phyloP scores from a whole-genome alignment of 2,329 filamentous ascomycete genomes.

The Golovinomyces cichoracearum region DNA sequence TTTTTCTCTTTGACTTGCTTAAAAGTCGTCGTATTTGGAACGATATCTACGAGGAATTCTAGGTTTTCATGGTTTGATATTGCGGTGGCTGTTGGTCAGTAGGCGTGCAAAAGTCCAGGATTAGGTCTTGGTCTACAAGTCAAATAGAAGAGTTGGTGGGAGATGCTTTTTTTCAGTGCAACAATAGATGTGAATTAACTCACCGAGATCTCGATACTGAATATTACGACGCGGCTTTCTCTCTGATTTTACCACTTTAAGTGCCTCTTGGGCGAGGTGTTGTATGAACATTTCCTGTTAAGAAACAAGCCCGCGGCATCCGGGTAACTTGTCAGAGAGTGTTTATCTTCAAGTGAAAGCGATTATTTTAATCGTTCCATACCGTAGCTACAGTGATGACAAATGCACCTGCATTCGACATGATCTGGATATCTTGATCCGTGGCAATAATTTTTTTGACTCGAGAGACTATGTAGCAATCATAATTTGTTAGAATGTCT shows the following conservation, averaged over 20 bases:
- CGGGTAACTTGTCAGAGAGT: constrained; percentile 1
- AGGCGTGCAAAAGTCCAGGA: constrained; percentile 1
- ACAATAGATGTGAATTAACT: too few relatives aligned
- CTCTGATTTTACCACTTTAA: constrained; percentile 74
- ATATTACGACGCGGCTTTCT: constrained; percentile 79
- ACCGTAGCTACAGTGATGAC: constrained; percentile 77
- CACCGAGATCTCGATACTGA: constrained; percentile 82
- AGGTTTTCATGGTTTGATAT: constrained; percentile 76
- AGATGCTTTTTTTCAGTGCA: too few relatives aligned
- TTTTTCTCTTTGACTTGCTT: constrained; percentile 50
- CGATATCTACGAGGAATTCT: constrained; percentile 76
- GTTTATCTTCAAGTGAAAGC: neutral
- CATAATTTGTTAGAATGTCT: constrained; percentile 3
- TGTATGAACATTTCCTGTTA: constrained; percentile 78
- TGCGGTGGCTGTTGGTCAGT: constrained; percentile 36
- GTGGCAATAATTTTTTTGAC: constrained; percentile 87
- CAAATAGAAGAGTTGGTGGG: neutral
- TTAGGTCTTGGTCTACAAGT: neutral
- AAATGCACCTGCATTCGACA: constrained; percentile 84
- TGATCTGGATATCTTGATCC: constrained; percentile 63
- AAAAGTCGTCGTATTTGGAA: constrained; percentile 63
- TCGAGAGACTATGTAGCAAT: constrained; percentile 40
- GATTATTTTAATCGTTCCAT: constrained; percentile 4
- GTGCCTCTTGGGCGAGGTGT: constrained; percentile 59
- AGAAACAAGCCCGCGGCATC: neutral